Evolutionary conservation across 768 basidiomycete species (phyloP).

Genomic region (Tylopilus intermedius): DNA sequence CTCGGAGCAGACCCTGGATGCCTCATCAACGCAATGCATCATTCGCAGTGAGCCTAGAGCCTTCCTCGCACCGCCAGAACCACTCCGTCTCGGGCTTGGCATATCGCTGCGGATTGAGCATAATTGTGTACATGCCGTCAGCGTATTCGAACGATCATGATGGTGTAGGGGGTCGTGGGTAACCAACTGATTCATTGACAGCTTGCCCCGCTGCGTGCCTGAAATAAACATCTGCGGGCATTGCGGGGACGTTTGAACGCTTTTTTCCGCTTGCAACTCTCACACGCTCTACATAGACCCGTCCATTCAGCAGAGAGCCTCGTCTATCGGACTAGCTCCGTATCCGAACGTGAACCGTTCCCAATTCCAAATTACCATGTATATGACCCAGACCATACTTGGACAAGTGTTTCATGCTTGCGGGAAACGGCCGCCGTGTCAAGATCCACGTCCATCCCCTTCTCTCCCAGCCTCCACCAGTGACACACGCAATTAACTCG

Average conservation of each 20-base stretch:
- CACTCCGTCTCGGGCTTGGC: conserved; percentile 4
- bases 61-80: conserved; percentile 7
- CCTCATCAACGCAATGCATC: background rate
- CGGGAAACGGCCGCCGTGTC: conserved; percentile 10
- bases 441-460: background rate
- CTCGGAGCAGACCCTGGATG: background rate
- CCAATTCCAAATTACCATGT: conserved; percentile 10
- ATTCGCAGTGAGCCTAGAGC: background rate
- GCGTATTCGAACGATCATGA: background rate
- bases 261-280: background rate
- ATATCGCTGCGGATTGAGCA: conserved; percentile 1
- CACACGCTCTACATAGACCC: background rate
- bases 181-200: background rate
- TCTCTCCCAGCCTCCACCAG: background rate
- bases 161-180: conserved; percentile 7
- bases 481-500: background rate
- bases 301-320: too few species aligned
- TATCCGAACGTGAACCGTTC: background rate
- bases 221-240: background rate
- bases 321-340: background rate
- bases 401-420: conserved; percentile 10
- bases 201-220: conserved; percentile 3
- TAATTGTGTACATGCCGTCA: conserved; percentile 13
- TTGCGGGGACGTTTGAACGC: conserved; percentile 5
- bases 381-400: background rate